A percentile compares a stretch with the other conserved stretches of the same genome.
These are phyloP conservation scores for Cnidoscolus chayamansa DNA, from an alignment of 441 rosid genomes.

Conservation along the genomic window DNA sequence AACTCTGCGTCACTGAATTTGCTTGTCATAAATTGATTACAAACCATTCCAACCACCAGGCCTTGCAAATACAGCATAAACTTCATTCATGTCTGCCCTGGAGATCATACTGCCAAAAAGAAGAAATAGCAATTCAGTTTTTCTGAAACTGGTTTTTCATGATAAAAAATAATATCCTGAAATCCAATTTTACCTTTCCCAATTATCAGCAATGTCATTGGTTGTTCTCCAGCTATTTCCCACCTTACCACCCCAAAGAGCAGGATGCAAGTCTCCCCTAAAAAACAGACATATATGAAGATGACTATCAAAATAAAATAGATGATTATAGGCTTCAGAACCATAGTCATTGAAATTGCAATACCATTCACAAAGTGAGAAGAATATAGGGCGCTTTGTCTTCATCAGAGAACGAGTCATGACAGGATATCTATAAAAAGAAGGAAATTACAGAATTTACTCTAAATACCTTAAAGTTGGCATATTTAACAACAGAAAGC, in stretches of 20 bases:
- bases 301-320: not conserved
- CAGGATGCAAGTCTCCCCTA: constrained; percentile 65
- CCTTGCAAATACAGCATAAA: constrained; percentile 47
- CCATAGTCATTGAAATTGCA: not conserved
- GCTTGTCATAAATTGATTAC: constrained; percentile 4
- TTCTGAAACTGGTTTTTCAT: not conserved
- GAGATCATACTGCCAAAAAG: constrained; percentile 44
- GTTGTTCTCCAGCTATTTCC: constrained; percentile 82
- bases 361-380: constrained; percentile 71
- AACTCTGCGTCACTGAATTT: not conserved
- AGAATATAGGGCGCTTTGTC: constrained; percentile 53
- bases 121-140: not conserved
- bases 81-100: constrained; percentile 51
- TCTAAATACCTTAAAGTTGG: not conserved
- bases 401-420: constrained; percentile 57
- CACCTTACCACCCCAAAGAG: constrained; percentile 53
- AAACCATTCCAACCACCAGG: constrained; percentile 83
- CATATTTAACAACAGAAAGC: constrained; percentile 2
- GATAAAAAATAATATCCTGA: not conserved
- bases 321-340: not conserved
- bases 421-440: constrained; percentile 43
- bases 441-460: not conserved
- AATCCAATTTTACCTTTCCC: constrained; percentile 42
- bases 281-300: not conserved
- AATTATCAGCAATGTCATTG: constrained; percentile 45